Percentiles rank a stretch among this genome's conserved stretches.
phyloP scores from a whole-genome alignment of 2,329 filamentous ascomycete genomes.

The Thelonectria discophora region DNA sequence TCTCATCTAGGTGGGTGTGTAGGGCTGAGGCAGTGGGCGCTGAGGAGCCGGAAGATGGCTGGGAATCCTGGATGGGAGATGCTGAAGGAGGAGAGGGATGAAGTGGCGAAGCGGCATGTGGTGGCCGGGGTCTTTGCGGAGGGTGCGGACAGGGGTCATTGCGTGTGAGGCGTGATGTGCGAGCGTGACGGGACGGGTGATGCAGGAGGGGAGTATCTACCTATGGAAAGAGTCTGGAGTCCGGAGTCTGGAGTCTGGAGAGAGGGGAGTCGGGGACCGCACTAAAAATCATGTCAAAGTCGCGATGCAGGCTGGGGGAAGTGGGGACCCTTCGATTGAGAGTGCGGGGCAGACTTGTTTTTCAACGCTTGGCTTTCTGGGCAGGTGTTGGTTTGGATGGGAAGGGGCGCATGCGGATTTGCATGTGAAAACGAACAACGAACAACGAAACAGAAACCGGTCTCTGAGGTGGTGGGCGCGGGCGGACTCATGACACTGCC shows the following conservation, averaged over 20 bases:
- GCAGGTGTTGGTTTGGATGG: background rate
- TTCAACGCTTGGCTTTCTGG: background rate
- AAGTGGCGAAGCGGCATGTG: background rate
- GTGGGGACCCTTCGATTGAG: background rate
- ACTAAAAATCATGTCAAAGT: constrained; percentile 1
- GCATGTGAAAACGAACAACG: constrained; percentile 15
- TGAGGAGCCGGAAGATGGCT: constrained; percentile 39
- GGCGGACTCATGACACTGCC: background rate
- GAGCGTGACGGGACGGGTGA: constrained; percentile 6
- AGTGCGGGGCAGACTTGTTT: constrained; percentile 9
- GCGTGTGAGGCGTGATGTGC: constrained; percentile 19
- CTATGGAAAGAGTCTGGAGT: background rate
- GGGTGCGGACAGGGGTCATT: background rate
- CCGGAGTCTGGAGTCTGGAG: background rate
- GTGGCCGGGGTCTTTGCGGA: background rate
- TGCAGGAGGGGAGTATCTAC: background rate
- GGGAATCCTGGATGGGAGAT: constrained; percentile 27
- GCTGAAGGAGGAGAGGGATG: background rate
- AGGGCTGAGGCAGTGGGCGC: constrained; percentile 34
- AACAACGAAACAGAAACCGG: too few species aligned
- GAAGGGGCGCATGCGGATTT: constrained; percentile 11
- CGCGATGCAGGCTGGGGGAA: background rate
- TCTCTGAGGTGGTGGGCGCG: background rate
- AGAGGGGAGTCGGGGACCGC: background rate
- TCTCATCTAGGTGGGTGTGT: constrained; percentile 5